Conservation (phyloP, 2,329 filamentous ascomycete genomes). For the Trichoderma brevicompactum region DNA sequence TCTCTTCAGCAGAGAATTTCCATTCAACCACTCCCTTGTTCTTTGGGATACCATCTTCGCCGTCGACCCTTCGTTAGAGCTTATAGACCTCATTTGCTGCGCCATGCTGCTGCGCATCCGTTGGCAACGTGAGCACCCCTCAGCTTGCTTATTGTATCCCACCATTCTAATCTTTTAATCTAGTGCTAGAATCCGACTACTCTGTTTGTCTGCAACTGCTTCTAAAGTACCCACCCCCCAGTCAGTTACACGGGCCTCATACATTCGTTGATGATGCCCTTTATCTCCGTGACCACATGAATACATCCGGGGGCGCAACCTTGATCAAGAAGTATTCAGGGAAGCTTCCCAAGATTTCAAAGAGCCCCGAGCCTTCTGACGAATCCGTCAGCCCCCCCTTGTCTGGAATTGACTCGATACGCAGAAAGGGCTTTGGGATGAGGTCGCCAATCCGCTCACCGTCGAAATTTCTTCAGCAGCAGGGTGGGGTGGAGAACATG, state of each 20-base stretch:
- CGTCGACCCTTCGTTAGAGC: constrained; percentile 75
- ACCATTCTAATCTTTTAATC: background rate
- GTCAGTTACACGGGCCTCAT: constrained; percentile 66
- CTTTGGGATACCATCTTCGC: constrained; percentile 94
- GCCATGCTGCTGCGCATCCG: constrained; percentile 91
- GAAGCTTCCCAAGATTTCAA: constrained; percentile 48
- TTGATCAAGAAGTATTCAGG: constrained; percentile 75
- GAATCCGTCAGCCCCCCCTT: constrained; percentile 44
- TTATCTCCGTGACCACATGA: constrained; percentile 70
- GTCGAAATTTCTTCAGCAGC: constrained; percentile 59
- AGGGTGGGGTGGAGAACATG: constrained; percentile 68
- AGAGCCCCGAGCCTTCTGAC: background rate
- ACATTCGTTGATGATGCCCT: constrained; percentile 87
- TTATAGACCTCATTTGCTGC: constrained; percentile 90
- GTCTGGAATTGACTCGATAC: constrained; percentile 43
- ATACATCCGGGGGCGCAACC: constrained; percentile 62
- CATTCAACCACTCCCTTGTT: constrained; percentile 79
- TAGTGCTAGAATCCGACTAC: constrained; percentile 86
- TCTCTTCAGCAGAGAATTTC: constrained; percentile 90
- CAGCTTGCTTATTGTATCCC: background rate
- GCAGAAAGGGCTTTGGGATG: constrained; percentile 47
- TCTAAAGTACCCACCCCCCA: constrained; percentile 77
- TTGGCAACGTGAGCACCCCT: constrained; percentile 72
- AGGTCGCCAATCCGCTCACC: constrained; percentile 52
- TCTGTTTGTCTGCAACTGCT: constrained; percentile 81